These are phyloP conservation scores for Tephrocybe sp. DNA, from an alignment of 768 basidiomycete species.

Conservation along the genomic window DNA sequence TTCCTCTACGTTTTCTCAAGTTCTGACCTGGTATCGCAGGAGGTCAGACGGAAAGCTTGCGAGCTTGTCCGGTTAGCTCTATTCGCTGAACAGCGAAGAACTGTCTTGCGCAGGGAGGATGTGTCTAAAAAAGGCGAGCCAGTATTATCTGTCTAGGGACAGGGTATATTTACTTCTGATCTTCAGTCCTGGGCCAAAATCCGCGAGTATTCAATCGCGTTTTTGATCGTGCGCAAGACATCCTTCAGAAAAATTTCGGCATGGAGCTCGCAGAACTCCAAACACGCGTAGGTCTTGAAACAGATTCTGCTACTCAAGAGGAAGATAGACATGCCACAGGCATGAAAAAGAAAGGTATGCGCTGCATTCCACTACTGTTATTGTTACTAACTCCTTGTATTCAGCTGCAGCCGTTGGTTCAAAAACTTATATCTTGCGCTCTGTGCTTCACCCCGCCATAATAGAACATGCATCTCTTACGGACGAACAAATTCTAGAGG, in stretches of 20 bases:
- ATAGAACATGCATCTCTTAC: constrained; percentile 61
- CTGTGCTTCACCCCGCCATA: constrained; percentile 59
- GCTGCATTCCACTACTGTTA: neutral
- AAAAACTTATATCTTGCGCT: constrained; percentile 85
- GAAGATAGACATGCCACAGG: constrained; percentile 54
- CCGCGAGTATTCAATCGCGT: constrained; percentile 66
- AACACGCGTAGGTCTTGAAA: constrained; percentile 55
- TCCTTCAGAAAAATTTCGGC: constrained; percentile 67
- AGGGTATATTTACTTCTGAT: neutral
- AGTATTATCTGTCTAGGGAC: neutral
- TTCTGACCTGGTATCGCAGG: constrained; percentile 38
- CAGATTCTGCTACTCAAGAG: constrained; percentile 37
- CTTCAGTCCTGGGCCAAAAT: constrained; percentile 34
- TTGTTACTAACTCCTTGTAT: neutral
- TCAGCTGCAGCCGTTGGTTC: constrained; percentile 59
- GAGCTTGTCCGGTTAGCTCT: constrained; percentile 80
- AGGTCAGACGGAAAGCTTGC: constrained; percentile 61
- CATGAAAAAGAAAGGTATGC: constrained; percentile 65
- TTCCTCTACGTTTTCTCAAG: neutral
- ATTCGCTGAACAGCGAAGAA: constrained; percentile 73
- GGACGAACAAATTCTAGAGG: constrained; percentile 53
- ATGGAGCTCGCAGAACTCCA: constrained; percentile 85
- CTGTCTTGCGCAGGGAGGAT: constrained; percentile 74
- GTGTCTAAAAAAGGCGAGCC: constrained; percentile 77
- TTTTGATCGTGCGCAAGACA: constrained; percentile 61